Conservation (phyloP, 441 rosid species). For the Metrosideros polymorpha region DNA sequence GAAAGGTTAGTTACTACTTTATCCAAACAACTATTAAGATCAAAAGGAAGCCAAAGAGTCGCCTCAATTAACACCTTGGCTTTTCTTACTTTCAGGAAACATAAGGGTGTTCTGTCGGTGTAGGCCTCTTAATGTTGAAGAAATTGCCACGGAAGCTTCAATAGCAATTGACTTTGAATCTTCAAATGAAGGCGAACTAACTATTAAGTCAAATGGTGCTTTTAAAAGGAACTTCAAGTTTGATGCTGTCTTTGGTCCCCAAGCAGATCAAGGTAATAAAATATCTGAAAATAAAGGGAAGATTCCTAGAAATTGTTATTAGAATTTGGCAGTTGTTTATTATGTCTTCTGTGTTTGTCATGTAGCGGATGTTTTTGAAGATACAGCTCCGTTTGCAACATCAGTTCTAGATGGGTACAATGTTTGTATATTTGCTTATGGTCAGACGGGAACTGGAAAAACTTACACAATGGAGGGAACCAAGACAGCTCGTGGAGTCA, state of each 20-base stretch:
- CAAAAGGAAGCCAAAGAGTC: not conserved
- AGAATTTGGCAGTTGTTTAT: not conserved
- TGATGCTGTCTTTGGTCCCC: slow-evolving; percentile 85
- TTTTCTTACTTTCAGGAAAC: slow-evolving; percentile 52
- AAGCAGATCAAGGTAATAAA: slow-evolving; percentile 68
- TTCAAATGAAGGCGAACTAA: slow-evolving; percentile 76
- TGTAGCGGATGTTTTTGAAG: slow-evolving; percentile 79
- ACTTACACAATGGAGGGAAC: slow-evolving; percentile 96
- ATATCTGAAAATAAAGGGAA: not conserved
- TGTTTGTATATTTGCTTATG: slow-evolving; percentile 90
- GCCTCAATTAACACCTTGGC: not conserved
- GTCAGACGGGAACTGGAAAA: slow-evolving; percentile 97
- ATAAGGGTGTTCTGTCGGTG: slow-evolving; percentile 94
- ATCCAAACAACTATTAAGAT: not conserved
- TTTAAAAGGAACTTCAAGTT: slow-evolving; percentile 71
- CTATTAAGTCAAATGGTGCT: slow-evolving; percentile 63
- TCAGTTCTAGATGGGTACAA: slow-evolving; percentile 96
- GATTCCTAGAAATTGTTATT: not conserved
- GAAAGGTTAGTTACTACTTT: slow-evolving; percentile 44
- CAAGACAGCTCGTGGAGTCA: slow-evolving; percentile 83
- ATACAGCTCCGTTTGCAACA: slow-evolving; percentile 76
- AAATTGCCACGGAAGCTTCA: slow-evolving; percentile 47
- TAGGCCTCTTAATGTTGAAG: slow-evolving; percentile 72
- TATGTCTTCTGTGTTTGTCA: slow-evolving; percentile 3
- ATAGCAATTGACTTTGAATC: slow-evolving; percentile 66